Percentiles rank a stretch among this genome's conserved stretches.
Conservation (phyloP, 176 grass and related monocot genomes). For the Aechmea fasciata region DNA sequence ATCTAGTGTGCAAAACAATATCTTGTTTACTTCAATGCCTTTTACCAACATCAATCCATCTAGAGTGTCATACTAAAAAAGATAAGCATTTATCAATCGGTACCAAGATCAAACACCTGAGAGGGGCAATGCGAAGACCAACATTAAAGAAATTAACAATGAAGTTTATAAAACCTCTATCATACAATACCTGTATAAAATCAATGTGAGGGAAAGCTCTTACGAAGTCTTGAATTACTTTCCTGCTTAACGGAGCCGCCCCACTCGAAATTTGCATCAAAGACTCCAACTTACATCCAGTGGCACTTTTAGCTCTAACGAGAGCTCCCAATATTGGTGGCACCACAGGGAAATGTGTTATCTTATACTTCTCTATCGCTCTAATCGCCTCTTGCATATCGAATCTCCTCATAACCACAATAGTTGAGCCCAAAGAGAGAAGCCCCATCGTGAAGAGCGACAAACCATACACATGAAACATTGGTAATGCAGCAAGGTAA, state of each 20-base stretch:
- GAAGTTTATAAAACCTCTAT: background rate
- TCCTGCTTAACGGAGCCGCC: slow-evolving; percentile 39
- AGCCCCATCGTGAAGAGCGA: slow-evolving; percentile 70
- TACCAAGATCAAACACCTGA: background rate
- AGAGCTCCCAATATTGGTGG: slow-evolving; percentile 57
- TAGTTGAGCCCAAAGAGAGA: slow-evolving; percentile 55
- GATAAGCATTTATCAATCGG: background rate
- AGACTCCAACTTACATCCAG: slow-evolving; percentile 22
- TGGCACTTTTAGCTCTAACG: slow-evolving; percentile 12
- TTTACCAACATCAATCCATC: too few species aligned
- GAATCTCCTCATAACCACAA: slow-evolving; percentile 78
- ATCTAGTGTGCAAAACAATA: slow-evolving; percentile 1
- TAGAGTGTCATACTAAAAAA: background rate
- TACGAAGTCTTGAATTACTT: slow-evolving; percentile 42
- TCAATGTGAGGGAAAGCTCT: slow-evolving; percentile 58
- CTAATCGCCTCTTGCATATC: slow-evolving; percentile 26
- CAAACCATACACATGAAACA: slow-evolving; percentile 93
- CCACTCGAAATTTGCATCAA: slow-evolving; percentile 59
- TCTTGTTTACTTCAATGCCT: too few species aligned
- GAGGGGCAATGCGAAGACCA: background rate
- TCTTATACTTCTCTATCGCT: slow-evolving; percentile 32
- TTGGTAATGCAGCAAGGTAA: slow-evolving; percentile 65
- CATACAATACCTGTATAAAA: slow-evolving; percentile 52
- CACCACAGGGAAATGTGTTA: slow-evolving; percentile 65
- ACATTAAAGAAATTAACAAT: background rate